A percentile compares a stretch with the other conserved stretches of the same genome.
These are phyloP conservation scores for Globisporangium irregulare DNA, from an alignment of 352 stramenopile genomes.

Conservation along the genomic window DNA sequence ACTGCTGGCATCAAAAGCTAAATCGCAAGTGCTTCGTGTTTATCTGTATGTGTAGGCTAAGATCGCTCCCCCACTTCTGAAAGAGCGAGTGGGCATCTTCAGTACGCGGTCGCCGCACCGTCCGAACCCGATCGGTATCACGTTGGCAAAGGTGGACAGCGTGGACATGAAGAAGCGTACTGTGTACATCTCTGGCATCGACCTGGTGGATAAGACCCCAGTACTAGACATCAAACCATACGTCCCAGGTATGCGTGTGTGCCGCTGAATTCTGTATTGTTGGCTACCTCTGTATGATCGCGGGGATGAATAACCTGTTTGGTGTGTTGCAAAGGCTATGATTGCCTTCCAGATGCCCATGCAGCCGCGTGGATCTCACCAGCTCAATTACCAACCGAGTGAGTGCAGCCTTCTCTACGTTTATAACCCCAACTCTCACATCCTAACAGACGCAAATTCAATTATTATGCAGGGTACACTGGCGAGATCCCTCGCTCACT, in stretches of 20 bases:
- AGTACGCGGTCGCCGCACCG: constrained; percentile 96
- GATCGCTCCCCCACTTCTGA: constrained; percentile 63
- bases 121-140: constrained; percentile 95
- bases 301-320: not conserved
- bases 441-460: not conserved
- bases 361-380: constrained; percentile 42
- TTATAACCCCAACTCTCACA: not conserved
- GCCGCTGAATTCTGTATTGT: too few species aligned
- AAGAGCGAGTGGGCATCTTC: constrained; percentile 91
- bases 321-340: constrained; percentile 30
- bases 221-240: constrained; percentile 99
- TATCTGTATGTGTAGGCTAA: constrained; percentile 41
- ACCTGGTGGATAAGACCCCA: constrained; percentile 96
- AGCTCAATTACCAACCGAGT: constrained; percentile 35
- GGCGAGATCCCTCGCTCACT: constrained; percentile 29
- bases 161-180: constrained; percentile 56
- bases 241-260: constrained; percentile 61
- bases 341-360: constrained; percentile 44
- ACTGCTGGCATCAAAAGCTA: not conserved
- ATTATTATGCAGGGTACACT: constrained; percentile 36
- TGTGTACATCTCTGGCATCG: constrained; percentile 85
- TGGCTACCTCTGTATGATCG: too few species aligned
- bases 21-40: not conserved
- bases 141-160: constrained; percentile 83
- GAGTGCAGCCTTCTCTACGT: constrained; percentile 14